A percentile compares a stretch with the other conserved stretches of the same genome.
Conservation (phyloP, 2,329 filamentous ascomycete species). For the Pseudogymnoascus sp. region DNA sequence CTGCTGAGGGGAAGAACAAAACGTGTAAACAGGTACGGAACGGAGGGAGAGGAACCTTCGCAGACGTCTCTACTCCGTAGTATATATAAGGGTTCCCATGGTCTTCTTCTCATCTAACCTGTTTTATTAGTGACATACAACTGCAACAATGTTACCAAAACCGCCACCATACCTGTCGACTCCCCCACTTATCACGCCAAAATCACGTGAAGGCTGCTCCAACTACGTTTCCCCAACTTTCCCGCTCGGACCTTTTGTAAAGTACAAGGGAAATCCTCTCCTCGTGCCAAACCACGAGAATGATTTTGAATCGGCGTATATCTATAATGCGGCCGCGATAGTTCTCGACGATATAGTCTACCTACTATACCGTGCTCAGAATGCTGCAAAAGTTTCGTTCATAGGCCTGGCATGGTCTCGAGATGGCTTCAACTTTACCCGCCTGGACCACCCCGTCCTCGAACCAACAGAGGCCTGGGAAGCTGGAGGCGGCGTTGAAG, state of each 20-base stretch:
- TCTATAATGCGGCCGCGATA: slow-evolving; percentile 24
- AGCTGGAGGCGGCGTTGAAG: slow-evolving; percentile 27
- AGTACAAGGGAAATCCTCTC: slow-evolving; percentile 14
- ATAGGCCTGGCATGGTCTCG: slow-evolving; percentile 31
- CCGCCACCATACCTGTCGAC: background rate
- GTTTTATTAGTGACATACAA: background rate
- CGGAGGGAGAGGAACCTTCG: background rate
- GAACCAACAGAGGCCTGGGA: slow-evolving; percentile 28
- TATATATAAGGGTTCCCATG: background rate
- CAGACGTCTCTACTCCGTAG: background rate
- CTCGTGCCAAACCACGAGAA: slow-evolving; percentile 13
- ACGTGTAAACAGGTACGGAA: background rate
- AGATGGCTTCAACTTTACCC: slow-evolving; percentile 29
- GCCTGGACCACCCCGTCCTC: slow-evolving; percentile 27
- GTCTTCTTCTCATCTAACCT: background rate
- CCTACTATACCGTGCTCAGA: slow-evolving; percentile 31
- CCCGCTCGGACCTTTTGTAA: slow-evolving; percentile 13
- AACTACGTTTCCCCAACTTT: slow-evolving; percentile 11
- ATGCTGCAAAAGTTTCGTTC: slow-evolving; percentile 25
- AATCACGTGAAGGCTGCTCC: background rate
- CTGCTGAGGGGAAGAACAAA: background rate
- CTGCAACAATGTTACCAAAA: background rate
- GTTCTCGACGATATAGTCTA: slow-evolving; percentile 26
- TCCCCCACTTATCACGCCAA: background rate
- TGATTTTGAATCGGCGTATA: slow-evolving; percentile 23